These are phyloP conservation scores for Lepidium didymum DNA, from an alignment of 345 rosid genomes.

Conservation along the genomic window DNA sequence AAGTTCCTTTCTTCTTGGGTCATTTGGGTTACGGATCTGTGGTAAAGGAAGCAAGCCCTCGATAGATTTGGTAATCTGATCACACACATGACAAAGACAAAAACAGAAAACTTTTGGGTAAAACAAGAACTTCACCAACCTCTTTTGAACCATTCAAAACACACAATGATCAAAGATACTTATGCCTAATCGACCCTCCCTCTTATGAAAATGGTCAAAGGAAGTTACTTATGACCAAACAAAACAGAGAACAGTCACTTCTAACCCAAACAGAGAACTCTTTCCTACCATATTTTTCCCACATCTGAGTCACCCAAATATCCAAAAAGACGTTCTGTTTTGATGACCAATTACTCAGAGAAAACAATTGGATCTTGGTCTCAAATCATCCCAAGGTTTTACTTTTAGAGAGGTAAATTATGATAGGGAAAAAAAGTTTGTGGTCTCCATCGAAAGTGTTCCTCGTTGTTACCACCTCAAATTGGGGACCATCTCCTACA, in stretches of 20 bases:
- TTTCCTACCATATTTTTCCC: neutral
- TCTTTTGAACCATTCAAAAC: neutral
- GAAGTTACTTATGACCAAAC: neutral
- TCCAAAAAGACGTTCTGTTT: neutral
- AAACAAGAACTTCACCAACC: constrained; percentile 1
- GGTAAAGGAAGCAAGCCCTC: constrained; percentile 64
- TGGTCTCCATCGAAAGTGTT: constrained; percentile 30
- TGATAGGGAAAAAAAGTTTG: neutral
- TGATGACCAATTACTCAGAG: neutral
- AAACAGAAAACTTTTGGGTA: constrained; percentile 9
- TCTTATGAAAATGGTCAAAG: neutral
- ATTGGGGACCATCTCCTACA: constrained; percentile 27
- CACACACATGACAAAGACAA: constrained; percentile 9
- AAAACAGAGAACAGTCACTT: neutral
- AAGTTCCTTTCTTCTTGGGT: constrained; percentile 60
- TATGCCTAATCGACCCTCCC: neutral
- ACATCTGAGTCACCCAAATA: neutral
- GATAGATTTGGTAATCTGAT: constrained; percentile 67
- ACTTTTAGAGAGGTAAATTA: neutral
- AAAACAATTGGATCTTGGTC: neutral
- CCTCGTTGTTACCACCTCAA: constrained; percentile 36
- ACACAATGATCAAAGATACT: neutral
- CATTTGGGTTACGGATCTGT: constrained; percentile 30
- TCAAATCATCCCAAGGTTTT: constrained; percentile 18
- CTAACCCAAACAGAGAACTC: neutral